These are phyloP conservation scores for Euphorbia celastroides DNA, from an alignment of 441 rosid genomes.

Conservation along the genomic window DNA sequence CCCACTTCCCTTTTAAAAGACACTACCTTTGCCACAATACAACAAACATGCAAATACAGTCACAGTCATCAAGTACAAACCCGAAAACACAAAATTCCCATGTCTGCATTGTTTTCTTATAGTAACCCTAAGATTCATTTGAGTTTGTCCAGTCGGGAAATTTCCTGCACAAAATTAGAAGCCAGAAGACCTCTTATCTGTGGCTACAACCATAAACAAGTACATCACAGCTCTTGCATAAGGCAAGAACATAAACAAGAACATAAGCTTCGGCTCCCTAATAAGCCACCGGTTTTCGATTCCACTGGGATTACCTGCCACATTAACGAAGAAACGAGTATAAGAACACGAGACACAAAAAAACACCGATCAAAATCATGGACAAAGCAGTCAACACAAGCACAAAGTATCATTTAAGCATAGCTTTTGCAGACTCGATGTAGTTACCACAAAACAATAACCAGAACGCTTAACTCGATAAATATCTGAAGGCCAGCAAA, in stretches of 20 bases:
- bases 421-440: neutral
- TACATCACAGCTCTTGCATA: neutral
- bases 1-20: too few relatives aligned
- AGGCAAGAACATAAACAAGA: neutral
- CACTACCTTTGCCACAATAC: neutral
- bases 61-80: slow-evolving; percentile 5
- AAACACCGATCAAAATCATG: neutral
- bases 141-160: too few relatives aligned
- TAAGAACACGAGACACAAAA: neutral
- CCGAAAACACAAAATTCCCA: neutral
- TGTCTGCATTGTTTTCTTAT: neutral
- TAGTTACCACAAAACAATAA: neutral
- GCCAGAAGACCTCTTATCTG: too few relatives aligned
- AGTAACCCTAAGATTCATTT: neutral
- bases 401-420: too few relatives aligned
- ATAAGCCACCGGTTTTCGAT: too few relatives aligned
- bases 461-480: neutral
- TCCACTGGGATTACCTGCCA: slow-evolving; percentile 1
- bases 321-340: neutral
- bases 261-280: too few relatives aligned
- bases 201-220: too few relatives aligned
- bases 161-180: slow-evolving; percentile 7
- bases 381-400: too few relatives aligned
- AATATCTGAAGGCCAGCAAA: neutral
- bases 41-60: neutral